Conservation (phyloP, 805 yeast species). For the Metschnikowia cerradonensis region DNA sequence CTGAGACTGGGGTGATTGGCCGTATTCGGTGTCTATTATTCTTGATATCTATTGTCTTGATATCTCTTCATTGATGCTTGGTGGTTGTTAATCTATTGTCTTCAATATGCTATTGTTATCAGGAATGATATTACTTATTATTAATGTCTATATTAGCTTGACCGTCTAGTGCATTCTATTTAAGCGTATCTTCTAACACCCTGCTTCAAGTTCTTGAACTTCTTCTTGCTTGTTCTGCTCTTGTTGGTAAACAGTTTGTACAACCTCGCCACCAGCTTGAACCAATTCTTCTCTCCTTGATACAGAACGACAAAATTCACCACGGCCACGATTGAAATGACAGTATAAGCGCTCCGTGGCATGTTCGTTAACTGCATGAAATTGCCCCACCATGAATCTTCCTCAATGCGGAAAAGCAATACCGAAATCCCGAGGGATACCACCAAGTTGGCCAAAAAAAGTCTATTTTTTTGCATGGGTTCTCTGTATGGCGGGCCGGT, state of each 20-base stretch:
- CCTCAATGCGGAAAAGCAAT: conserved; percentile 50
- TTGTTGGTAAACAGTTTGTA: conserved; percentile 34
- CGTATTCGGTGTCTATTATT: no score
- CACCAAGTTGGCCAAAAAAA: conserved; percentile 63
- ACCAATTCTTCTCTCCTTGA: conserved; percentile 43
- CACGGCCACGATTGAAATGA: conserved; percentile 45
- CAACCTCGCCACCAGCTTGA: conserved; percentile 35
- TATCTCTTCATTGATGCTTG: no score
- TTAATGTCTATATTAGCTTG: background rate
- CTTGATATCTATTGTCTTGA: no score
- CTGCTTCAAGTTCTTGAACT: conserved; percentile 21
- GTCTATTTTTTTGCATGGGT: conserved; percentile 60
- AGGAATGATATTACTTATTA: background rate
- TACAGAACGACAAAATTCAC: conserved; percentile 49
- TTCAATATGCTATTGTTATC: no score
- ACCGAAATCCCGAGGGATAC: conserved; percentile 49
- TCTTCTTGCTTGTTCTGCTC: conserved; percentile 31
- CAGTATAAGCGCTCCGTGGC: conserved; percentile 44
- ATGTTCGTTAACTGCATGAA: conserved; percentile 74
- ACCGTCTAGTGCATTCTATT: background rate
- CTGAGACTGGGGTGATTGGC: background rate
- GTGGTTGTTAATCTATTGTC: no score
- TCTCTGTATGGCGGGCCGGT: conserved; percentile 93
- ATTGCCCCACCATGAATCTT: conserved; percentile 53
- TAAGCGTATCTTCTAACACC: background rate